Evolutionary conservation across 2,329 filamentous ascomycete species (phyloP).

Genomic region (Cadophora sp.): DNA sequence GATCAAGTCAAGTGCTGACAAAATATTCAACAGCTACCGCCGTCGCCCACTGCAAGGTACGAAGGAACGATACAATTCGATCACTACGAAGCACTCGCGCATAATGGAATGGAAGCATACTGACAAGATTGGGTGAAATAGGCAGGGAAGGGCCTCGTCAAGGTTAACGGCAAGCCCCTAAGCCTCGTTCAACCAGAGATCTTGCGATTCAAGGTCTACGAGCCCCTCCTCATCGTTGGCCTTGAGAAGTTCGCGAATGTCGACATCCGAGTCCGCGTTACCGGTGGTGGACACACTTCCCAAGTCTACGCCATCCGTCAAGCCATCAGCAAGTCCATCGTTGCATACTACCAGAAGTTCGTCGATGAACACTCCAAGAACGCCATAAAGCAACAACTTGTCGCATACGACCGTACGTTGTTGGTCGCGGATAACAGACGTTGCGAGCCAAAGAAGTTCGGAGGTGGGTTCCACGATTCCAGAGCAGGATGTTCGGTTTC

Average conservation of each 20-base stretch:
- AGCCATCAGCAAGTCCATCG: conserved; percentile 96
- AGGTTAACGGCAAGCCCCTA: conserved; percentile 98
- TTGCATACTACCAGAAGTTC: conserved; percentile 99
- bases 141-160: conserved; percentile 89
- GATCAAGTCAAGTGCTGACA: conserved; percentile 44
- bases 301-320: conserved; percentile 99
- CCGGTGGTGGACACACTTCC: conserved; percentile 96
- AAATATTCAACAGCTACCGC: conserved; percentile 60
- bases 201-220: conserved; percentile 99
- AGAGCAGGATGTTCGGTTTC: conserved; percentile 18
- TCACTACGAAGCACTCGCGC: conserved; percentile 5
- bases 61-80: conserved; percentile 36
- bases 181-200: conserved; percentile 94
- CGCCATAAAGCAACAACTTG: conserved; percentile 95
- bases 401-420: conserved; percentile 95
- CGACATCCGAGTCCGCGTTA: conserved; percentile 96
- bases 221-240: conserved; percentile 95
- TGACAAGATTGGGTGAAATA: conserved; percentile 47
- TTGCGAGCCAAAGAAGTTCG: conserved; percentile 97
- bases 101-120: conserved; percentile 27
- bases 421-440: conserved; percentile 99
- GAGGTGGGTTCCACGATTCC: conserved; percentile 46
- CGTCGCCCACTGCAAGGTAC: conserved; percentile 82
- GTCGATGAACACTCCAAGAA: conserved; percentile 99
- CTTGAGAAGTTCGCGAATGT: conserved; percentile 96